These are phyloP conservation scores for Apophysomyces ossiformis DNA, from an alignment of 371 early-diverging fungal genomes.

Conservation along the genomic window DNA sequence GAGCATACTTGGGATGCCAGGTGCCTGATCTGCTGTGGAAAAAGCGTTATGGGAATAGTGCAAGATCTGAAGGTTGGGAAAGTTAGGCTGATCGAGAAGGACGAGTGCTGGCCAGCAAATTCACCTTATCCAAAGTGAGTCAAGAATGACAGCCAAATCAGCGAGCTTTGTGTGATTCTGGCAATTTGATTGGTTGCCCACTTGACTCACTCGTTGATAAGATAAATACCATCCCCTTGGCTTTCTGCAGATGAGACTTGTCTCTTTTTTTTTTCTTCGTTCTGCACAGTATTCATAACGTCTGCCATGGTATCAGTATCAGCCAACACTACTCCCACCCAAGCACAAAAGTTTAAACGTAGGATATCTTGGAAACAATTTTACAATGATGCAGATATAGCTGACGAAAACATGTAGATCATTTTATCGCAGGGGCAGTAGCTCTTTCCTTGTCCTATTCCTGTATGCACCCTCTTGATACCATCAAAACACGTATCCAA, in stretches of 20 bases:
- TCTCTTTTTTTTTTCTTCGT: neutral
- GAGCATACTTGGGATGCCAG: no score
- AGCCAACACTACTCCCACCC: neutral
- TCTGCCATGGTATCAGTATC: neutral
- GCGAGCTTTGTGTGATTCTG: neutral
- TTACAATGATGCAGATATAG: neutral
- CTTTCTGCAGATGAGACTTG: neutral
- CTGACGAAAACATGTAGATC: constrained; percentile 40
- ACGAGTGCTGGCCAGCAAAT: neutral
- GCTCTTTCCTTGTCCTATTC: constrained; percentile 73
- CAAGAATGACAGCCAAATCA: constrained; percentile 7
- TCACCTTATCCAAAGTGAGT: constrained; percentile 1
- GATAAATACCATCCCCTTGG: neutral
- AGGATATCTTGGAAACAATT: neutral
- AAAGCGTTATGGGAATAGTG: no score
- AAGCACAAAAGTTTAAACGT: constrained; percentile 3
- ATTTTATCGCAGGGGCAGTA: constrained; percentile 70
- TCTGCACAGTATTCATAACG: neutral
- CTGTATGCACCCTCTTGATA: constrained; percentile 77
- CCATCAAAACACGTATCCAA: constrained; percentile 72
- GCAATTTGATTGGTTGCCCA: neutral
- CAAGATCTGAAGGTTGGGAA: no score
- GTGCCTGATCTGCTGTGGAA: no score
- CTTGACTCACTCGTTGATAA: constrained; percentile 4
- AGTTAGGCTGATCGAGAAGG: neutral